These are phyloP conservation scores for Rosellinia necatrix DNA, from an alignment of 2,329 filamentous ascomycete species.

Conservation along the genomic window DNA sequence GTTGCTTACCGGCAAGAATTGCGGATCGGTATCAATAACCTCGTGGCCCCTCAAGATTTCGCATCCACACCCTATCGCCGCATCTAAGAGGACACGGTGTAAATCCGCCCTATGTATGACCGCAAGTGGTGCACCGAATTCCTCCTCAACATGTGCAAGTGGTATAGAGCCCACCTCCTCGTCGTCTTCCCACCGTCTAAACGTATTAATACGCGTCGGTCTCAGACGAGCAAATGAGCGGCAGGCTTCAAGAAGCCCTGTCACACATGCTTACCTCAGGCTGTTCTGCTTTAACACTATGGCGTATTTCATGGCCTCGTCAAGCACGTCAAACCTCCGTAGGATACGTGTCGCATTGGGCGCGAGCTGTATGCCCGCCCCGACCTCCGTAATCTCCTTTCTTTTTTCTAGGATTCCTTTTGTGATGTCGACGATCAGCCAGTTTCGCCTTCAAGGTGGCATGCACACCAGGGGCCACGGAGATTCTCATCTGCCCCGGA, in stretches of 20 bases:
- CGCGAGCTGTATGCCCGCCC: slow-evolving; percentile 46
- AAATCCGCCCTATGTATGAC: slow-evolving; percentile 38
- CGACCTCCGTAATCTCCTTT: slow-evolving; percentile 43
- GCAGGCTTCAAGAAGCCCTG: not conserved
- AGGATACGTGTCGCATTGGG: slow-evolving; percentile 43
- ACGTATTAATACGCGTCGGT: not conserved
- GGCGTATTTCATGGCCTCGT: slow-evolving; percentile 24
- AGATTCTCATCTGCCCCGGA: not conserved
- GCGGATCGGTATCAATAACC: slow-evolving; percentile 36
- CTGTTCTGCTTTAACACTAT: slow-evolving; percentile 37
- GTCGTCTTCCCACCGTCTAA: slow-evolving; percentile 34
- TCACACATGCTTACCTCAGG: slow-evolving; percentile 34
- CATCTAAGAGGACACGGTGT: slow-evolving; percentile 30
- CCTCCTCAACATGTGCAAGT: slow-evolving; percentile 22
- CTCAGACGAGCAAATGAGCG: not conserved
- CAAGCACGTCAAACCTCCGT: slow-evolving; percentile 38
- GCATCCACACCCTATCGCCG: slow-evolving; percentile 29
- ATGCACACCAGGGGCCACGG: not conserved
- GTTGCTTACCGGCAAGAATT: slow-evolving; percentile 23
- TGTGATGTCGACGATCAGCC: slow-evolving; percentile 26
- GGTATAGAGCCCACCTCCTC: slow-evolving; percentile 33
- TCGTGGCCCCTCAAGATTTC: slow-evolving; percentile 28
- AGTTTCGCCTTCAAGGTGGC: not conserved
- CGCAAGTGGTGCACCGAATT: slow-evolving; percentile 33
- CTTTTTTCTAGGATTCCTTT: slow-evolving; percentile 42